Percentiles rank a stretch among this genome's conserved stretches.
phyloP scores from a whole-genome alignment of 139 green algal species.

The Coelastrella sp. region DNA sequence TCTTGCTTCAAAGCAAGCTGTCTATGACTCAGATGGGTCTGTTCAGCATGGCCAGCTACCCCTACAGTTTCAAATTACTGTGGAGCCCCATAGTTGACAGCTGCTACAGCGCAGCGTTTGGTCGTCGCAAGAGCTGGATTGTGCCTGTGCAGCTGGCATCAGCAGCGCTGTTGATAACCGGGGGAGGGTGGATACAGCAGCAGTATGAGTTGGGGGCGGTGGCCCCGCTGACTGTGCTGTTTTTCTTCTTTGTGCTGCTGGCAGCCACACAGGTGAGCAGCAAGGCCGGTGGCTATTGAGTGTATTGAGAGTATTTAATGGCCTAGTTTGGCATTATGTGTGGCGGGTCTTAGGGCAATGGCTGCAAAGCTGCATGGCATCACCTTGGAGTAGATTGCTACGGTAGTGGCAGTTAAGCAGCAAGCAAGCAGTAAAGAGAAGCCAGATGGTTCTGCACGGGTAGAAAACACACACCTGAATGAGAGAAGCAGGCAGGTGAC shows the following conservation, averaged over 20 bases:
- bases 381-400: too few relatives aligned
- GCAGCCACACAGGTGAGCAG: slow-evolving; percentile 86
- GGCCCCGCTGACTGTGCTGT: slow-evolving; percentile 78
- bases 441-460: too few relatives aligned
- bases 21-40: slow-evolving; percentile 89
- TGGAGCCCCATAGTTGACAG: slow-evolving; percentile 95
- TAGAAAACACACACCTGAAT: too few relatives aligned
- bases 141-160: slow-evolving; percentile 78
- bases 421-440: too few relatives aligned
- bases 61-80: slow-evolving; percentile 96
- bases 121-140: slow-evolving; percentile 91
- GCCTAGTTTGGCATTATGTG: not conserved
- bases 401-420: too few relatives aligned
- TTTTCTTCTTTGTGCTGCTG: slow-evolving; percentile 91
- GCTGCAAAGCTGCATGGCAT: too few relatives aligned
- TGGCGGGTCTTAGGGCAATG: too few relatives aligned
- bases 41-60: slow-evolving; percentile 90
- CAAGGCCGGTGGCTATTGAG: not conserved
- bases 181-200: slow-evolving; percentile 45
- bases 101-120: slow-evolving; percentile 74
- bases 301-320: too few relatives aligned
- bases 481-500: too few relatives aligned
- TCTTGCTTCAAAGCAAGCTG: slow-evolving; percentile 86
- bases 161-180: slow-evolving; percentile 55
- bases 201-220: slow-evolving; percentile 75